phyloP scores from a whole-genome alignment of 2,329 filamentous ascomycete genomes.

The Bretziella fagacearum region DNA sequence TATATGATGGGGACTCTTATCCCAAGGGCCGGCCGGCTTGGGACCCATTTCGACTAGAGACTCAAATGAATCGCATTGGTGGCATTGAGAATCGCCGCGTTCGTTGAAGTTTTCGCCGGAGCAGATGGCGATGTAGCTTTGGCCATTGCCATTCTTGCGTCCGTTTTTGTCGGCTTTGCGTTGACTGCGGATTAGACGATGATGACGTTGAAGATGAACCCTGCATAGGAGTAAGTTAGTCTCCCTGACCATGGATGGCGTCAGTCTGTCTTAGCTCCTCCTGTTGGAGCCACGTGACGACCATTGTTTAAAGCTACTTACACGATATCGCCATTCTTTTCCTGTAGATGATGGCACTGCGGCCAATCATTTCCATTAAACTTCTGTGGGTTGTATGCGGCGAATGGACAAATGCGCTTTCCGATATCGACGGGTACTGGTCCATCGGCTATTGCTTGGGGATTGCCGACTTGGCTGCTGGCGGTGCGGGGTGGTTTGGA shows the following conservation, averaged over 20 bases:
- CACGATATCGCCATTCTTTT: conserved; percentile 15
- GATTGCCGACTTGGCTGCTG: background rate
- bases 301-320: conserved; percentile 11
- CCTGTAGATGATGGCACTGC: conserved; percentile 12
- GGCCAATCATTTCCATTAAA: conserved; percentile 11
- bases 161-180: conserved; percentile 12
- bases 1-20: conserved; percentile 8
- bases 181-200: conserved; percentile 13
- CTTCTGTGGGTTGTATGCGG: conserved; percentile 9
- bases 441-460: no score
- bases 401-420: conserved; percentile 13
- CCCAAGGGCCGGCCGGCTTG: conserved; percentile 1
- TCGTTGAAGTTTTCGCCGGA: conserved; percentile 14
- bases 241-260: no score
- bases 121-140: conserved; percentile 14
- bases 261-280: no score
- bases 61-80: conserved; percentile 12
- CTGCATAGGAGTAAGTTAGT: conserved; percentile 3
- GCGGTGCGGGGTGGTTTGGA: background rate
- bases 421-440: background rate
- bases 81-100: conserved; percentile 13
- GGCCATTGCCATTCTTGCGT: conserved; percentile 13
- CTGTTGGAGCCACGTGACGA: no score
- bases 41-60: conserved; percentile 3
- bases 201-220: conserved; percentile 13